Evolutionary conservation across 2,329 filamentous ascomycete species (phyloP).

Genomic region (Xylaria sp.): DNA sequence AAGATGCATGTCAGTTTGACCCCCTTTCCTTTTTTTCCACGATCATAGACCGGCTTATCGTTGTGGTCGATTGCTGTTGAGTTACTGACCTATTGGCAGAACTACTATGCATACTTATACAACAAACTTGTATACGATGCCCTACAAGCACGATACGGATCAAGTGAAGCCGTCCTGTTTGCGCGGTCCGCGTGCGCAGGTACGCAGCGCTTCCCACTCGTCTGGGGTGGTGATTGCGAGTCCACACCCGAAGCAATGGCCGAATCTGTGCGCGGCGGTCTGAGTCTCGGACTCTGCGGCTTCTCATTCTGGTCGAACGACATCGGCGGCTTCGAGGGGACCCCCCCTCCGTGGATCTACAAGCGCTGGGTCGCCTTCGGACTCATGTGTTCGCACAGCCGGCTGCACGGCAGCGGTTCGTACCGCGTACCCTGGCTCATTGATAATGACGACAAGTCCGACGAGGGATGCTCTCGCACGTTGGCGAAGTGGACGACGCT

Average conservation of each 20-base stretch:
- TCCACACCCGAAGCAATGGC: slow-evolving; percentile 68
- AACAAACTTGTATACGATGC: slow-evolving; percentile 66
- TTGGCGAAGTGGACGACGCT: slow-evolving; percentile 45
- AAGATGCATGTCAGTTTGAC: slow-evolving; percentile 56
- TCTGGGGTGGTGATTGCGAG: slow-evolving; percentile 73
- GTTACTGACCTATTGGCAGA: slow-evolving; percentile 32
- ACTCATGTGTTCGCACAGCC: slow-evolving; percentile 62
- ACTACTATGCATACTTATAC: slow-evolving; percentile 70
- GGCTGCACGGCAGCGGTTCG: slow-evolving; percentile 63
- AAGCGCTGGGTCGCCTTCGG: slow-evolving; percentile 77
- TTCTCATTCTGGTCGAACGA: slow-evolving; percentile 66
- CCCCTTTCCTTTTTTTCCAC: background rate
- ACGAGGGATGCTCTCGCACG: slow-evolving; percentile 48
- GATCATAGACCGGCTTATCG: background rate
- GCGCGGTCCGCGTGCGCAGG: slow-evolving; percentile 63
- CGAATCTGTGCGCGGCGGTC: slow-evolving; percentile 61
- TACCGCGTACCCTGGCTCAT: slow-evolving; percentile 74
- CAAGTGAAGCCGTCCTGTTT: slow-evolving; percentile 56
- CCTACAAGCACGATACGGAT: slow-evolving; percentile 49
- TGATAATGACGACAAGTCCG: slow-evolving; percentile 55
- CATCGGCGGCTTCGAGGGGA: slow-evolving; percentile 68
- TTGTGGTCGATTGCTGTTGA: background rate
- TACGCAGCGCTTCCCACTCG: slow-evolving; percentile 62
- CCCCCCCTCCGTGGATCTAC: slow-evolving; percentile 62
- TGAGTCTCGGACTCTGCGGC: slow-evolving; percentile 58